Conservation (phyloP, 2,329 filamentous ascomycete genomes). For the Aspergillus ustus region DNA sequence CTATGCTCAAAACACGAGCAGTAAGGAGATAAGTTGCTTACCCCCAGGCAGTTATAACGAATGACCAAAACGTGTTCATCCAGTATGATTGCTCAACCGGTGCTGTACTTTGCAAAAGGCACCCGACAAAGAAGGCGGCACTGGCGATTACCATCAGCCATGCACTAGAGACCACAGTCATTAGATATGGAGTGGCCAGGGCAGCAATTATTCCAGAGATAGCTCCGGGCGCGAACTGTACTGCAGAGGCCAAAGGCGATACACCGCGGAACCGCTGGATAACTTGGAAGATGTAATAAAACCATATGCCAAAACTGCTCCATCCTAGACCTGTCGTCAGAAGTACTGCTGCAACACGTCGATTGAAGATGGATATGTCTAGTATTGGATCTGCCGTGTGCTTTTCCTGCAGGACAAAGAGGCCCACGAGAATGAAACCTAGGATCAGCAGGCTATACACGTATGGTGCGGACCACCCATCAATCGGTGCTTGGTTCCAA, state of each 20-base stretch:
- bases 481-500: conserved; percentile 66
- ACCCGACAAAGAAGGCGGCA: conserved; percentile 39
- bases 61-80: conserved; percentile 40
- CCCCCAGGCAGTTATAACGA: conserved; percentile 40
- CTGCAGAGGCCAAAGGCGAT: conserved; percentile 35
- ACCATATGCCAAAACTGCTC: conserved; percentile 60
- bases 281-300: conserved; percentile 58
- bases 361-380: conserved; percentile 56
- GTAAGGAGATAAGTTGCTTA: background rate
- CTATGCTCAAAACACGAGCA: conserved; percentile 23
- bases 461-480: conserved; percentile 61
- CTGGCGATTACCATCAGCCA: conserved; percentile 44
- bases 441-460: conserved; percentile 61
- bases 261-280: conserved; percentile 47
- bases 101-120: conserved; percentile 45
- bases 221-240: conserved; percentile 32
- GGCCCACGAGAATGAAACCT: conserved; percentile 56
- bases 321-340: conserved; percentile 59
- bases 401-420: conserved; percentile 60
- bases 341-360: conserved; percentile 60
- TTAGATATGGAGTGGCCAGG: conserved; percentile 39
- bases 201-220: conserved; percentile 40
- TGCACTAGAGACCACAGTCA: conserved; percentile 35
- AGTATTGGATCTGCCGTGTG: conserved; percentile 58
- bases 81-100: conserved; percentile 50